Evolutionary conservation across 2,329 filamentous ascomycete species (phyloP).

Genomic region (Thyridium curvatum): DNA sequence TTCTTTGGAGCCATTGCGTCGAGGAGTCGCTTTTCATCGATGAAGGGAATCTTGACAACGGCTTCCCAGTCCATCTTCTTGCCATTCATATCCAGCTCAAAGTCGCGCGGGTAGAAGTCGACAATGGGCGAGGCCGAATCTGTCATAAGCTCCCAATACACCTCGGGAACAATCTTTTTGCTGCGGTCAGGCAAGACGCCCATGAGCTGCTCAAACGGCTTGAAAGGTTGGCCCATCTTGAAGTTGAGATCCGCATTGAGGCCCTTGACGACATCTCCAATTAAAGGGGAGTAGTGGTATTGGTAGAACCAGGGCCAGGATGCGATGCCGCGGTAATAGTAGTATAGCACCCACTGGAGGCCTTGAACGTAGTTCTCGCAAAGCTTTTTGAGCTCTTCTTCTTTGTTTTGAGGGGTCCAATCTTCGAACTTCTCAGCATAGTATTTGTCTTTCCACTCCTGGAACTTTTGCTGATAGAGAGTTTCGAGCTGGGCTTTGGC

Average conservation of each 20-base stretch:
- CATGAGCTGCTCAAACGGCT: conserved; percentile 95
- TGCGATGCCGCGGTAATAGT: conserved; percentile 95
- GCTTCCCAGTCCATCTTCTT: conserved; percentile 99
- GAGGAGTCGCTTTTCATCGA: conserved; percentile 83
- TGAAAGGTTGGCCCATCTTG: conserved; percentile 89
- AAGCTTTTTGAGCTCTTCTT: conserved; percentile 67
- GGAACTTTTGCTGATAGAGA: conserved; percentile 86
- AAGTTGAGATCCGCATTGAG: conserved; percentile 85
- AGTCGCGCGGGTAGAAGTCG: conserved; percentile 96
- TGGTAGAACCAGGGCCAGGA: conserved; percentile 98
- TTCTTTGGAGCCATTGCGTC: conserved; percentile 83
- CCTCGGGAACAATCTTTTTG: conserved; percentile 85
- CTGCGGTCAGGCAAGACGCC: conserved; percentile 94
- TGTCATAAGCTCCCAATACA: conserved; percentile 92
- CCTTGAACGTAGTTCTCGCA: conserved; percentile 97
- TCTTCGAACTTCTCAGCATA: conserved; percentile 83
- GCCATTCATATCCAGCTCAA: conserved; percentile 97
- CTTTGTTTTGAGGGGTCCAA: conserved; percentile 76
- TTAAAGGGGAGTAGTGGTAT: conserved; percentile 97
- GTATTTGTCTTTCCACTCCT: conserved; percentile 90
- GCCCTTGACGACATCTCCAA: conserved; percentile 82
- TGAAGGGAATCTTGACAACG: conserved; percentile 98
- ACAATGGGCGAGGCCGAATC: conserved; percentile 82
- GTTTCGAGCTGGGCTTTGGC: conserved; percentile 72
- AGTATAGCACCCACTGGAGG: conserved; percentile 95